A percentile compares a stretch with the other conserved stretches of the same genome.
phyloP scores from a whole-genome alignment of 352 stramenopile genomes.

The Blastocystis sp. region DNA sequence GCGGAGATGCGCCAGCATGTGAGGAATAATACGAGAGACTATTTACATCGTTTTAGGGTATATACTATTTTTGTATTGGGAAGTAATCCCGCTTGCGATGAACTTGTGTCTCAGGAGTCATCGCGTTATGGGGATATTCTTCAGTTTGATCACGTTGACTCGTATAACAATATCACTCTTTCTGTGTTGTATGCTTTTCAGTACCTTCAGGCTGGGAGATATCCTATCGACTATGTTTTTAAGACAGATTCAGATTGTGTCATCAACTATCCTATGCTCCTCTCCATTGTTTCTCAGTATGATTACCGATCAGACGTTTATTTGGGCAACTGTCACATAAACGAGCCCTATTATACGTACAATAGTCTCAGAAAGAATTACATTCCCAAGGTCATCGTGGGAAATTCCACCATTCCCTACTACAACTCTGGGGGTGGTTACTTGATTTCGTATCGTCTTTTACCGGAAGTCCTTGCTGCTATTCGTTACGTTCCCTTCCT shows the following conservation, averaged over 20 bases:
- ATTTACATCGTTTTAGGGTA: not conserved
- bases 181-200: not conserved
- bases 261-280: not conserved
- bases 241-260: slow-evolving; percentile 9
- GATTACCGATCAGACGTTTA: not conserved
- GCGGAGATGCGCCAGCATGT: not conserved
- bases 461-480: not conserved
- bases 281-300: not conserved
- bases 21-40: not conserved
- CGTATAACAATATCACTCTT: not conserved
- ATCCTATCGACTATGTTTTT: not conserved
- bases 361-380: not conserved
- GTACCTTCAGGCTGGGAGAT: not conserved
- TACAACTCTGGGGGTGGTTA: not conserved
- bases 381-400: not conserved
- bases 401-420: not conserved
- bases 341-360: not conserved
- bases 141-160: not conserved
- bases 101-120: not conserved
- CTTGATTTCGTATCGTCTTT: not conserved
- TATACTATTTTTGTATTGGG: not conserved
- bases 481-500: not conserved
- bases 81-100: not conserved
- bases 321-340: not conserved
- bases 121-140: not conserved